Evolutionary conservation across 2,329 filamentous ascomycete species (phyloP).

Genomic region (Colletotrichum lupini): DNA sequence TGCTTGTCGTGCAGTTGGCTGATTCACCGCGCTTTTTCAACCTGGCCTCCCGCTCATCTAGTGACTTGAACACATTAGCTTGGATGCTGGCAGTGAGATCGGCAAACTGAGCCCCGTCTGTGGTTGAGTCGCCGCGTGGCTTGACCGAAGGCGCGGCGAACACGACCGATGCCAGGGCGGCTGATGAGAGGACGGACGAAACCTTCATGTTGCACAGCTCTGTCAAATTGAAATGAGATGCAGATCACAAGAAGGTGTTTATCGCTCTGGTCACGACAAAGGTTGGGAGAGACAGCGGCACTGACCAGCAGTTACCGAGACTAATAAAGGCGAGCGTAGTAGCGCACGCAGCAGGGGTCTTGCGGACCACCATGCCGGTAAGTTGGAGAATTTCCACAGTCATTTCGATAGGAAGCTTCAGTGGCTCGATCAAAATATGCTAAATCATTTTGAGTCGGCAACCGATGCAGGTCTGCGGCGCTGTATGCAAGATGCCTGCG

Average conservation of each 20-base stretch:
- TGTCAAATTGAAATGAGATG: background rate
- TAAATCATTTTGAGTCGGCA: background rate
- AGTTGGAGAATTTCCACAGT: background rate
- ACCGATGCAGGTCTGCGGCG: constrained; percentile 14
- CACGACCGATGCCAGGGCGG: constrained; percentile 30
- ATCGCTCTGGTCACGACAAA: background rate
- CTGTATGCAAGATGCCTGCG: background rate
- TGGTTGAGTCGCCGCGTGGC: constrained; percentile 24
- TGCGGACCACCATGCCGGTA: constrained; percentile 2
- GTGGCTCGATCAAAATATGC: background rate
- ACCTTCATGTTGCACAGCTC: constrained; percentile 18
- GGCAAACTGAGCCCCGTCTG: constrained; percentile 30
- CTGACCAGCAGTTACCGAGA: background rate
- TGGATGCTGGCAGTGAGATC: constrained; percentile 38
- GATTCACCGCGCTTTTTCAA: constrained; percentile 37
- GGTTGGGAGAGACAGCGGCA: background rate
- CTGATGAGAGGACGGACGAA: constrained; percentile 33
- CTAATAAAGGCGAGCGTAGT: background rate
- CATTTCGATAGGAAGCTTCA: background rate
- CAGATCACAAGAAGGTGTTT: background rate
- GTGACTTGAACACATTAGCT: constrained; percentile 32
- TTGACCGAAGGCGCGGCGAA: constrained; percentile 31
- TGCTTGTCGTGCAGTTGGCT: constrained; percentile 40
- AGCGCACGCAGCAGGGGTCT: background rate
- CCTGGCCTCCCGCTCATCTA: constrained; percentile 36